Percentiles rank a stretch among this genome's conserved stretches.
These are phyloP conservation scores for Ceratocystis cubensis DNA, from an alignment of 2,329 filamentous ascomycete genomes.

Conservation along the genomic window DNA sequence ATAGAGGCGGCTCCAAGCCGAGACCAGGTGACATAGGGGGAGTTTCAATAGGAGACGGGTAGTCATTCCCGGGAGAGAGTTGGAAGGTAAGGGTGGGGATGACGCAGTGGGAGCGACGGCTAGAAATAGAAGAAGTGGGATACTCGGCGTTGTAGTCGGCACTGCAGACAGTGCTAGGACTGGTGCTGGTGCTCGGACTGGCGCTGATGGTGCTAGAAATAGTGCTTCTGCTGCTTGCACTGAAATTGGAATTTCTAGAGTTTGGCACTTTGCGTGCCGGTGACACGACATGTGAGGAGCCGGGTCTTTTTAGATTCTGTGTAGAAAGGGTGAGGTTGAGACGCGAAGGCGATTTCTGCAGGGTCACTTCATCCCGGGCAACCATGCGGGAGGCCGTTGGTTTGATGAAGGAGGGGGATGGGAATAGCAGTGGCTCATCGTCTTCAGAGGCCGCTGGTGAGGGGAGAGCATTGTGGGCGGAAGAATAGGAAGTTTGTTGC, in stretches of 20 bases:
- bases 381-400: conserved; percentile 44
- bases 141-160: conserved; percentile 15
- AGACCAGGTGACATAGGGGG: conserved; percentile 12
- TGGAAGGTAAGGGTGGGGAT: conserved; percentile 19
- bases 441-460: conserved; percentile 20
- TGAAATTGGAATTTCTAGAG: conserved; percentile 18
- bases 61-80: conserved; percentile 13
- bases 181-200: conserved; percentile 8
- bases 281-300: conserved; percentile 19
- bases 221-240: conserved; percentile 15
- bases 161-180: conserved; percentile 17
- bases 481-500: not conserved
- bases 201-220: conserved; percentile 16
- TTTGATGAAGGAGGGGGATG: conserved; percentile 43
- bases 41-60: conserved; percentile 3
- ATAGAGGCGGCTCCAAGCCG: conserved; percentile 6
- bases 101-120: conserved; percentile 12
- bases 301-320: conserved; percentile 16
- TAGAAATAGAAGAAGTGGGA: conserved; percentile 13
- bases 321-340: conserved; percentile 13
- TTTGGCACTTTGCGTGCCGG: conserved; percentile 15
- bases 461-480: not conserved
- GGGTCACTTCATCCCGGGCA: conserved; percentile 39
- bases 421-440: conserved; percentile 32
- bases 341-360: conserved; percentile 25